These are phyloP conservation scores for Aspergillus japonicus DNA, from an alignment of 2,329 filamentous ascomycete species.

Conservation along the genomic window DNA sequence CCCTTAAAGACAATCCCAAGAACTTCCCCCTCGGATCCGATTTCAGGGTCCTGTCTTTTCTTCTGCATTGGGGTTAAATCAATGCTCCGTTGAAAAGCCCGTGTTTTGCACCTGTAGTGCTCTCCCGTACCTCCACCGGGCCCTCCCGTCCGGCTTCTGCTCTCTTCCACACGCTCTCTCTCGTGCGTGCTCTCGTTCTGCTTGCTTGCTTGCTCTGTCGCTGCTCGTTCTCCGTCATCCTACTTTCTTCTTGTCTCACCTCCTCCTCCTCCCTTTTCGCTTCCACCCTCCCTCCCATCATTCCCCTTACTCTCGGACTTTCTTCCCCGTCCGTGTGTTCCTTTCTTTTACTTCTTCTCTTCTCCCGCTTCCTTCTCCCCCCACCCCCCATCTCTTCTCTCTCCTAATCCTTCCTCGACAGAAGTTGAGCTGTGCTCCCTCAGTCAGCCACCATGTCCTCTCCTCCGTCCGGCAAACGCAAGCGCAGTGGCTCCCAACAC, in stretches of 20 bases:
- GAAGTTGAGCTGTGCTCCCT: conserved; percentile 27
- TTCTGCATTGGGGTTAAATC: background rate
- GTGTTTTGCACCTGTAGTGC: conserved; percentile 8
- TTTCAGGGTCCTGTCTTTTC: background rate
- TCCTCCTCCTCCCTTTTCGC: conserved; percentile 2
- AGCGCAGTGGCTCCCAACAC: conserved; percentile 58
- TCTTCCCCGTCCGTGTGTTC: background rate
- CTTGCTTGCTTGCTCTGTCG: conserved; percentile 1
- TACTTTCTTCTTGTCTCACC: conserved; percentile 14
- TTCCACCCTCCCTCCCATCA: conserved; percentile 11
- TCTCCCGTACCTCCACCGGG: conserved; percentile 13
- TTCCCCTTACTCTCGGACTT: conserved; percentile 7
- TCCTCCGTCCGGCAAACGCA: conserved; percentile 70
- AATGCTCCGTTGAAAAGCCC: background rate
- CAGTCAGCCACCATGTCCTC: conserved; percentile 56
- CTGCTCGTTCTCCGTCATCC: conserved; percentile 9
- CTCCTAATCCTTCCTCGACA: conserved; percentile 9
- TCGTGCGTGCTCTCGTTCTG: too few species aligned
- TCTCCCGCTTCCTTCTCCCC: background rate
- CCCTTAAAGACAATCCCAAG: conserved; percentile 1
- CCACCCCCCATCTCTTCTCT: background rate
- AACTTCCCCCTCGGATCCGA: background rate
- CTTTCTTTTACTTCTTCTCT: background rate
- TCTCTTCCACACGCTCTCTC: conserved; percentile 12
- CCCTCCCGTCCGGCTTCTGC: conserved; percentile 15